A percentile compares a stretch with the other conserved stretches of the same genome.
Evolutionary conservation across 352 stramenopile species (phyloP).

Genomic region (Globisporangium lucens): DNA sequence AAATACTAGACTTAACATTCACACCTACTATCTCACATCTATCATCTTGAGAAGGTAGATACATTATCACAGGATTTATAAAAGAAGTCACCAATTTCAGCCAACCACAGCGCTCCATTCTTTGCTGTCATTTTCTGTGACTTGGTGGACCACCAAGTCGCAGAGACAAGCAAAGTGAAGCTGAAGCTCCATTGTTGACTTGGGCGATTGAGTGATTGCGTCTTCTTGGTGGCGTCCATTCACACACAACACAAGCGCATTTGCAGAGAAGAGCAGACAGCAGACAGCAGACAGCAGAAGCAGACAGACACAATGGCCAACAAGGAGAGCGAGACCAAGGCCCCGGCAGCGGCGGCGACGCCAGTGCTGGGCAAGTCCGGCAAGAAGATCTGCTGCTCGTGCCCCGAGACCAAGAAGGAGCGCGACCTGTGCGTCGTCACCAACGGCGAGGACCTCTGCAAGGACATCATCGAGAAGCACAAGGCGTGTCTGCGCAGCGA

Average conservation of each 20-base stretch:
- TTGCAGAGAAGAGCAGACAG: neutral
- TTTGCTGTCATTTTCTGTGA: neutral
- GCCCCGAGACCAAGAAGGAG: conserved; percentile 94
- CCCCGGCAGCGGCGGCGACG: conserved; percentile 21
- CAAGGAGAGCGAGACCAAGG: conserved; percentile 33
- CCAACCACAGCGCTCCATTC: conserved; percentile 5
- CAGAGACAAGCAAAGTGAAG: conserved; percentile 15
- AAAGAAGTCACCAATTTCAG: neutral
- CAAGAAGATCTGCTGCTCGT: conserved; percentile 99
- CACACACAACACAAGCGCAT: conserved; percentile 3
- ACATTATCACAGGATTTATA: neutral
- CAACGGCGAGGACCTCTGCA: conserved; percentile 91
- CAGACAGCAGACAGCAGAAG: neutral
- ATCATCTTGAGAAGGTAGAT: neutral
- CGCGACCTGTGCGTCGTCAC: conserved; percentile 91
- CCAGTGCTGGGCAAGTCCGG: conserved; percentile 91
- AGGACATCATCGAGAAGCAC: conserved; percentile 96
- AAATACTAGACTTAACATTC: neutral
- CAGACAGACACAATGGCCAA: conserved; percentile 32
- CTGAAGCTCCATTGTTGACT: neutral
- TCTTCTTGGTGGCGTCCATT: neutral
- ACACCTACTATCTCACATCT: neutral
- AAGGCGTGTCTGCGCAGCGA: conserved; percentile 96
- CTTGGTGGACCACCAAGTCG: neutral
- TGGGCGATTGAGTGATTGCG: neutral